Conservation (phyloP, 2,329 filamentous ascomycete species). For the Trichophyton schoenleinii region DNA sequence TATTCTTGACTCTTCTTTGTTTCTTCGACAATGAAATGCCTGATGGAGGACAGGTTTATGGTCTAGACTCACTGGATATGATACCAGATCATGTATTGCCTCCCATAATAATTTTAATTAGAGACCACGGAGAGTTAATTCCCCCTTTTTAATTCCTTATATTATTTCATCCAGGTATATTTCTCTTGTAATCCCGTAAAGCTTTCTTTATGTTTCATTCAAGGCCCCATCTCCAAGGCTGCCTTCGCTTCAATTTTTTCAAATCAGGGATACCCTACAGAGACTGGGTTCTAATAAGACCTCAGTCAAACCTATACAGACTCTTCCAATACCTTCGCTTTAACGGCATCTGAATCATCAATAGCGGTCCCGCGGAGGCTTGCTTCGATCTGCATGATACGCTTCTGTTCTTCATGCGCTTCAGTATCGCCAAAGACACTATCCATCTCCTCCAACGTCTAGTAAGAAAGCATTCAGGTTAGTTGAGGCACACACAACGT, state of each 20-base stretch:
- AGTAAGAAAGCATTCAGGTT: background rate
- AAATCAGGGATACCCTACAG: background rate
- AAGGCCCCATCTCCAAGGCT: background rate
- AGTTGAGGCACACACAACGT: background rate
- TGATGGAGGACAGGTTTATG: background rate
- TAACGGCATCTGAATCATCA: background rate
- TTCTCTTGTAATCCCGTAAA: too few species aligned
- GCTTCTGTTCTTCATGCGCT: slow-evolving; percentile 27
- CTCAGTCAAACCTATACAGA: background rate
- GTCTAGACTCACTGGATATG: slow-evolving; percentile 1
- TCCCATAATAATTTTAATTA: slow-evolving; percentile 1
- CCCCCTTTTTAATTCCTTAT: too few species aligned
- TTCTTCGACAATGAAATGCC: background rate
- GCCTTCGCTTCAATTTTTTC: background rate
- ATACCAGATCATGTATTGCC: background rate
- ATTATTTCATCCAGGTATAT: background rate
- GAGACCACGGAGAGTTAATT: background rate
- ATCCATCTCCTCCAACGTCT: slow-evolving; percentile 47
- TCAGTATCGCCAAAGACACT: slow-evolving; percentile 31
- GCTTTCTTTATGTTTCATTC: background rate
- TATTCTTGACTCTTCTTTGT: background rate
- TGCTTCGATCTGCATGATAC: slow-evolving; percentile 29
- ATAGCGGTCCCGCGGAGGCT: slow-evolving; percentile 21
- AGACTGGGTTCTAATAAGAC: too few species aligned
- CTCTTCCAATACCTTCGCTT: background rate